Evolutionary conservation across 768 basidiomycete genomes (phyloP).

Genomic region (Trametes meyenii): DNA sequence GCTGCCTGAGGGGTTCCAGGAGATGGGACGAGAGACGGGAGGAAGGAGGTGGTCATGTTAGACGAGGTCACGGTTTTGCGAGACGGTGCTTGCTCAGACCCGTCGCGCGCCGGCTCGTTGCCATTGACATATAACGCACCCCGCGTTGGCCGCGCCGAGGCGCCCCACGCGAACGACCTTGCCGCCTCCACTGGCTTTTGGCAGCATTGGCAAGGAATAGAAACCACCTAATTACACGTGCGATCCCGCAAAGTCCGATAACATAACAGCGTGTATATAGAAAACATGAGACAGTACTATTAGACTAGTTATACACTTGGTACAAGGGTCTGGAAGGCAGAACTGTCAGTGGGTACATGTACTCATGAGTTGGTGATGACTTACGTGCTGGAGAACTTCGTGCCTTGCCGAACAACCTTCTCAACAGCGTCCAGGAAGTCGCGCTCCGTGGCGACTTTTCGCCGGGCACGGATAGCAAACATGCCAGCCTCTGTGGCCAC

Average conservation of each 20-base stretch:
- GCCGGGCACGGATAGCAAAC: constrained; percentile 96
- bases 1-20: too few relatives aligned
- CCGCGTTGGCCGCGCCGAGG: neutral
- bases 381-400: constrained; percentile 97
- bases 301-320: constrained; percentile 87
- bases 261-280: constrained; percentile 12
- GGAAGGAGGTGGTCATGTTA: neutral
- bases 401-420: constrained; percentile 97
- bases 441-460: constrained; percentile 96
- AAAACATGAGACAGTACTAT: constrained; percentile 7
- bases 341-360: constrained; percentile 15
- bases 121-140: constrained; percentile 3
- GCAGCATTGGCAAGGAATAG: neutral
- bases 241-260: constrained; percentile 13
- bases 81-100: constrained; percentile 15
- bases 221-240: neutral
- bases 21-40: neutral
- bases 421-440: constrained; percentile 98
- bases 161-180: too few relatives aligned
- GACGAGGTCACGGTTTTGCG: neutral
- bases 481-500: constrained; percentile 99
- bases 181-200: too few relatives aligned
- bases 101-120: constrained; percentile 8
- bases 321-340: constrained; percentile 68
- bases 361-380: constrained; percentile 38